Evolutionary conservation across 1,139 yeast genomes (phyloP).

Genomic region (Geotrichum klebahnii): DNA sequence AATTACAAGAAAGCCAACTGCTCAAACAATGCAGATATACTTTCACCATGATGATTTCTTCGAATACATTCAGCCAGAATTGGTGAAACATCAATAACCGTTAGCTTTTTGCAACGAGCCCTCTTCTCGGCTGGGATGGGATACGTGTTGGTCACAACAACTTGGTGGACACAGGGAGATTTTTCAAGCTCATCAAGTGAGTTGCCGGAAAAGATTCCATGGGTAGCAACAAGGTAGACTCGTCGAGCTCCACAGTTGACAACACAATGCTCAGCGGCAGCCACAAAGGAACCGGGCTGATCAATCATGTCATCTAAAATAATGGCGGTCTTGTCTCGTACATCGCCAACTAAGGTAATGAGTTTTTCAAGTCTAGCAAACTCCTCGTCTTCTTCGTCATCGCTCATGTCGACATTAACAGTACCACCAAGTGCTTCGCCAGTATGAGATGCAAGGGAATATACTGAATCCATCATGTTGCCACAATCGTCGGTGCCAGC

Average conservation of each 20-base stretch:
- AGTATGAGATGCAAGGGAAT: constrained; percentile 15
- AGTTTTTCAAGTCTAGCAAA: constrained; percentile 54
- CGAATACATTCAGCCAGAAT: constrained; percentile 97
- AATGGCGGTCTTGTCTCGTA: constrained; percentile 82
- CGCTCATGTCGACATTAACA: constrained; percentile 77
- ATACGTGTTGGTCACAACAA: constrained; percentile 93
- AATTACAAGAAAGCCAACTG: constrained; percentile 50
- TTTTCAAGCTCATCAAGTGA: constrained; percentile 76
- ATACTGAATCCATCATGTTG: constrained; percentile 21
- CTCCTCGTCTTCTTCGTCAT: constrained; percentile 59
- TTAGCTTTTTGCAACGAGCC: constrained; percentile 59
- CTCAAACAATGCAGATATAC: constrained; percentile 86
- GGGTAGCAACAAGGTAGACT: constrained; percentile 90
- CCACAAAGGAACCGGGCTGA: constrained; percentile 86
- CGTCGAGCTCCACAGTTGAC: constrained; percentile 91
- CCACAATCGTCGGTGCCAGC: constrained; percentile 18
- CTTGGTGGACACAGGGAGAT: constrained; percentile 76
- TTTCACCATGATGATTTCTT: constrained; percentile 97
- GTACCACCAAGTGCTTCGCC: constrained; percentile 68
- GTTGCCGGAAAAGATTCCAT: constrained; percentile 85
- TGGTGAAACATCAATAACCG: constrained; percentile 87
- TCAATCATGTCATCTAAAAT: constrained; percentile 96
- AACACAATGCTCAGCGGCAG: constrained; percentile 96
- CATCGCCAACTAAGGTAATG: constrained; percentile 95
- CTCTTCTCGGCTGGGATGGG: constrained; percentile 69